Base-by-base conservation (phyloP, 2,329 filamentous ascomycete species). In the Cladobotryum mycophilum region DNA sequence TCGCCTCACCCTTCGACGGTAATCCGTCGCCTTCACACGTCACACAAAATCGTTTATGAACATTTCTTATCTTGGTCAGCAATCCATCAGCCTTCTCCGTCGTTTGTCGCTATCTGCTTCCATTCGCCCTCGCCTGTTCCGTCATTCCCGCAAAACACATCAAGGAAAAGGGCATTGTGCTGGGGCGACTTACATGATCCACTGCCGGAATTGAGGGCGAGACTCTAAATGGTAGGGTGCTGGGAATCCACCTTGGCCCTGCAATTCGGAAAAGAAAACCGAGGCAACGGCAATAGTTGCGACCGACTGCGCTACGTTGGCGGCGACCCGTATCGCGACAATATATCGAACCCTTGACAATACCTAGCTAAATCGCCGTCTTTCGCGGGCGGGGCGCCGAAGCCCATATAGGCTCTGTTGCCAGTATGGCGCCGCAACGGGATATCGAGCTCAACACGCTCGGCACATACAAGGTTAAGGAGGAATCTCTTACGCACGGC, bases 381-480 rank as follows among this genome's bases (percentile, higher is more conserved):
- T 30, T 7, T 30, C 25, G 25, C 25, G 9, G 25, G 25, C 25
- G 25, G 25, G 25, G 25, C 25, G 25, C 25, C 25, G 25, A 30
- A 30, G 25, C 6, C 25, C 25, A 30, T 6, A 30, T 30, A 30
- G 25, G 25, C 25, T 6, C 25, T 30, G 25, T 6, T 30, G 25
- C 25, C 25, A 30, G 8, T 11, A 74, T 70, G 70, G 70, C 71
- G 41, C 64, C 64, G 40, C 62, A 65, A 36, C 64, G 63, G 51
- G 70, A 74, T 60, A 70, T 81, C 59, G 76, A 81, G 62, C 72
- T 85, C 61, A 80, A 78, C 60, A 77, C 76, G 35, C 75, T 80
- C 63, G 74, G 74, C 53, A 77, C 74, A 42, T 75, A 81, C 61
- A 76, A 78, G 55, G 68, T 80, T 56, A 80, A 78, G 59, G 80